Evolutionary conservation across 345 rosid genomes (phyloP).

Genomic region (Dipteronia dyeriana): DNA sequence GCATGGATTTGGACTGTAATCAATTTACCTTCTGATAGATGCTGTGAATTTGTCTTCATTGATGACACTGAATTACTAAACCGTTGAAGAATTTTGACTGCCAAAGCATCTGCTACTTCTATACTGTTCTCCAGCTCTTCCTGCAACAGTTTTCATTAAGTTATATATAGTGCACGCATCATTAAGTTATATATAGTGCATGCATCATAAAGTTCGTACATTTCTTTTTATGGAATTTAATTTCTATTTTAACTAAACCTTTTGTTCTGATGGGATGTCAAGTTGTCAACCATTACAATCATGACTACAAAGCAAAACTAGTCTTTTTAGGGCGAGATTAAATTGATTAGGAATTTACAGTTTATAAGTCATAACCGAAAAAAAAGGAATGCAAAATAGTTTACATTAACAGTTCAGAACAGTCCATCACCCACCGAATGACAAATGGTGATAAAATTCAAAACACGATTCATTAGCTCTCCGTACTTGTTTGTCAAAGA

Average conservation of each 20-base stretch:
- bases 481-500: background rate
- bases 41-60: constrained; percentile 74
- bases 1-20: background rate
- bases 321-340: background rate
- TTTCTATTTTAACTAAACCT: background rate
- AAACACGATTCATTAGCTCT: background rate
- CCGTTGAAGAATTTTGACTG: constrained; percentile 79
- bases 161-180: background rate
- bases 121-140: constrained; percentile 91
- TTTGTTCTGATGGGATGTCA: background rate
- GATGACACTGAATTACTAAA: constrained; percentile 71
- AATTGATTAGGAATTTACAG: background rate
- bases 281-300: background rate
- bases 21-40: constrained; percentile 76
- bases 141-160: constrained; percentile 31
- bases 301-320: background rate
- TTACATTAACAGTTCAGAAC: background rate
- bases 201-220: background rate
- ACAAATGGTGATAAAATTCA: background rate
- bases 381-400: background rate
- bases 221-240: background rate
- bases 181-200: background rate
- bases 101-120: constrained; percentile 92
- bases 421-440: background rate
- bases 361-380: background rate